Evolutionary conservation across 2,329 filamentous ascomycete genomes (phyloP).

Genomic region (Cladosporium sp.): DNA sequence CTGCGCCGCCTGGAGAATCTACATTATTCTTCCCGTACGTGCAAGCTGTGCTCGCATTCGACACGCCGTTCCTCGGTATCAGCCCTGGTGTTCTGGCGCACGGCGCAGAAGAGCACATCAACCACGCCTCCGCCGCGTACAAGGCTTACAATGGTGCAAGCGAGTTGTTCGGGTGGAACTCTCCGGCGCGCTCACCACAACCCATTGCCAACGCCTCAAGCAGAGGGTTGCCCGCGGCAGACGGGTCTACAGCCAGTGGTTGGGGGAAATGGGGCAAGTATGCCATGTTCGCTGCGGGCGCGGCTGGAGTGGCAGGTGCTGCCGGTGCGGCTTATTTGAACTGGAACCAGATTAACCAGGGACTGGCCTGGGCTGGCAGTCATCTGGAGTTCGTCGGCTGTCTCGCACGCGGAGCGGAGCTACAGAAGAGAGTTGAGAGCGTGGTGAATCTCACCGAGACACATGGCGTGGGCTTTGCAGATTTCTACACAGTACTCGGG

Average conservation of each 20-base stretch:
- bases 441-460: constrained; percentile 66
- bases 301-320: constrained; percentile 76
- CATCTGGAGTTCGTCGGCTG: constrained; percentile 94
- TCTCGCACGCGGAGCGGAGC: constrained; percentile 77
- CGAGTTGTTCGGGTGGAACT: constrained; percentile 55
- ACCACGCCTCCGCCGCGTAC: constrained; percentile 69
- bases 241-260: constrained; percentile 34
- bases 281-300: constrained; percentile 81
- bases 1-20: constrained; percentile 25
- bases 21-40: constrained; percentile 89
- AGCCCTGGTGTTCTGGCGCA: constrained; percentile 81
- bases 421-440: constrained; percentile 70
- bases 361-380: constrained; percentile 79
- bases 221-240: constrained; percentile 34
- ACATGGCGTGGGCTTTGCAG: constrained; percentile 73
- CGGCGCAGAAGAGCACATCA: constrained; percentile 83
- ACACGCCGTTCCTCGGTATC: constrained; percentile 87
- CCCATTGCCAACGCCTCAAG: constrained; percentile 30
- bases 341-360: constrained; percentile 73
- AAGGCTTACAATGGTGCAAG: constrained; percentile 65
- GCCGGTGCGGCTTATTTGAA: constrained; percentile 86
- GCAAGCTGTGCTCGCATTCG: constrained; percentile 86
- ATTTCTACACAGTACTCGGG: constrained; percentile 84
- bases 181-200: constrained; percentile 22
- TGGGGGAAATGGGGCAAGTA: constrained; percentile 85